Conservation (phyloP, 75 land plant genomes). For the Cupressus sempervirens region DNA sequence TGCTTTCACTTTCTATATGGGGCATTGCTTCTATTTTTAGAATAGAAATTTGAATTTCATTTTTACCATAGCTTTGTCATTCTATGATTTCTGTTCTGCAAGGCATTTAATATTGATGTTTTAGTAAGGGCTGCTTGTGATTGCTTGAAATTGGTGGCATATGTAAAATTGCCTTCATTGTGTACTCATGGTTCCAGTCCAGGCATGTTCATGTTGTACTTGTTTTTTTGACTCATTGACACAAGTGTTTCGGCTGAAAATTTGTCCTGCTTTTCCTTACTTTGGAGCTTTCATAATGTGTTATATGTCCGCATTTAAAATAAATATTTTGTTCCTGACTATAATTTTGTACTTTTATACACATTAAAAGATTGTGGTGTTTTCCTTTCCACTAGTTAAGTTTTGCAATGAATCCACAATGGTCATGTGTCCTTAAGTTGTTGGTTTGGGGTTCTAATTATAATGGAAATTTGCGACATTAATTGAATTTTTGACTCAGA, state of each 20-base stretch:
- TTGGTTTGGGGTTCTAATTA: not conserved
- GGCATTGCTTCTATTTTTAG: not conserved
- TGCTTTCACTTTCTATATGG: not conserved
- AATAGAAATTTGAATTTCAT: not conserved
- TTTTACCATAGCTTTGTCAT: not conserved
- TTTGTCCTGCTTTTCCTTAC: not conserved
- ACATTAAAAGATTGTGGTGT: not conserved
- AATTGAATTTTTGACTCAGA: not conserved
- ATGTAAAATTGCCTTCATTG: not conserved
- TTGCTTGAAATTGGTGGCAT: not conserved
- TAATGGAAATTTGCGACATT: not conserved
- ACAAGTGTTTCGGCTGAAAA: not conserved
- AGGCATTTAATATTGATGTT: not conserved
- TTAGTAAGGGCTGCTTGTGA: not conserved
- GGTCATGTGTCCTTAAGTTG: not conserved
- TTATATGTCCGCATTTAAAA: not conserved
- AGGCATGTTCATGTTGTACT: not conserved
- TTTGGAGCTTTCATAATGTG: not conserved
- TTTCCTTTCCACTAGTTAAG: not conserved
- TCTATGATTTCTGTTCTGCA: not conserved
- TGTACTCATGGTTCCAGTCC: not conserved
- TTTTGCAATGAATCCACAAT: not conserved
- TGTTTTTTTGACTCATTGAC: not conserved
- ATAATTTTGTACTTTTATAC: not conserved
- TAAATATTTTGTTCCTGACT: not conserved